Evolutionary conservation across 108 stramenopile species (phyloP).

Genomic region (Cyclostephanos invisitatus): DNA sequence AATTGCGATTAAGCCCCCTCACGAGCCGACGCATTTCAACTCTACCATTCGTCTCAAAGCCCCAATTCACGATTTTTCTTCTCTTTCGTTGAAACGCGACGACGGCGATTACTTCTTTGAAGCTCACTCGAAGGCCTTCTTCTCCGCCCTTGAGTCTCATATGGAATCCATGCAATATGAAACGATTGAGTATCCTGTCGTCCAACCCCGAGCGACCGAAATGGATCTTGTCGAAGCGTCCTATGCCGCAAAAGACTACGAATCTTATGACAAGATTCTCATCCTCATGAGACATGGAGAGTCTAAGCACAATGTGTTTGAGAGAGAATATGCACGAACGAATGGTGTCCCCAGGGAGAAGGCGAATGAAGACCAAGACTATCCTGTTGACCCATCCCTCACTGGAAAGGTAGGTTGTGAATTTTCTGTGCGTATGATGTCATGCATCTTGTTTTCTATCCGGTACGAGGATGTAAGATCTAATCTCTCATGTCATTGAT

Average conservation of each 20-base stretch:
- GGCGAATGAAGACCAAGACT: conserved; percentile 41
- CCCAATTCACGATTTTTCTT: conserved; percentile 24
- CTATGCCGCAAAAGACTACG: conserved; percentile 30
- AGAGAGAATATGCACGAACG: conserved; percentile 36
- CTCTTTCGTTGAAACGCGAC: conserved; percentile 34
- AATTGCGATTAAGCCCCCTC: conserved; percentile 1
- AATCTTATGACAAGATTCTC: conserved; percentile 49
- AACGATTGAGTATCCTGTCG: conserved; percentile 3
- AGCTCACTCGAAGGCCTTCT: conserved; percentile 40
- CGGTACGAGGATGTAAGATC: neutral
- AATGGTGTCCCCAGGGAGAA: conserved; percentile 37
- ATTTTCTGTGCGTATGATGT: neutral
- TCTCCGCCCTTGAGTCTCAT: conserved; percentile 23
- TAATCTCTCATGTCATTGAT: neutral
- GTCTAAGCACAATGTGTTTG: conserved; percentile 45
- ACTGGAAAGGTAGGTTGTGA: conserved; percentile 36
- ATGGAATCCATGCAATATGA: conserved; percentile 15
- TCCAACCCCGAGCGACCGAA: conserved; percentile 20
- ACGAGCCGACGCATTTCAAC: conserved; percentile 20
- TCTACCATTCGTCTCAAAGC: conserved; percentile 34
- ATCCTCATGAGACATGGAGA: conserved; percentile 50
- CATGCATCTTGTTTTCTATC: neutral
- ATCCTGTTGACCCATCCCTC: conserved; percentile 47
- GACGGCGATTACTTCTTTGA: conserved; percentile 53
- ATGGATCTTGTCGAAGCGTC: conserved; percentile 48